These are phyloP conservation scores for Peniophora sp. DNA, from an alignment of 1,284 basidiomycete species.

Conservation along the genomic window DNA sequence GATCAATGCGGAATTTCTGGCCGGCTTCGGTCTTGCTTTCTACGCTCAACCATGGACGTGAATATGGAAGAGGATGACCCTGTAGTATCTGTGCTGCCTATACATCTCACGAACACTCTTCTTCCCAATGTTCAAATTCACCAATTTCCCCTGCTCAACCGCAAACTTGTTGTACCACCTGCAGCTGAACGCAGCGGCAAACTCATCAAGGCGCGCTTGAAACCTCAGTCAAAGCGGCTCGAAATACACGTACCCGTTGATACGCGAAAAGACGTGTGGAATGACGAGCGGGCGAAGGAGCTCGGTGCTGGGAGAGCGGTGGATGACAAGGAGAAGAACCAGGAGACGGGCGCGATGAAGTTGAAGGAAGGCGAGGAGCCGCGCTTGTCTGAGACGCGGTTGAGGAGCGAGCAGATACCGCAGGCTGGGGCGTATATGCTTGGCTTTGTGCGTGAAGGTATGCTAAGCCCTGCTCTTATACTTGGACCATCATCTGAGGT, in stretches of 20 bases:
- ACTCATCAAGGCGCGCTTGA: slow-evolving; percentile 63
- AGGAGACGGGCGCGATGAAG: slow-evolving; percentile 41
- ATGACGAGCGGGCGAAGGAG: slow-evolving; percentile 53
- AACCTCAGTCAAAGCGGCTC: slow-evolving; percentile 49
- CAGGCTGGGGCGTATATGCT: slow-evolving; percentile 62
- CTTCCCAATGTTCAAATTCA: slow-evolving; percentile 62
- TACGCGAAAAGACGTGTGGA: slow-evolving; percentile 72
- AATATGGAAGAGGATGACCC: slow-evolving; percentile 35
- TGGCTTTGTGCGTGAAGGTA: slow-evolving; percentile 66
- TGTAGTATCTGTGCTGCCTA: slow-evolving; percentile 56
- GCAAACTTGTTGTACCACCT: slow-evolving; percentile 67
- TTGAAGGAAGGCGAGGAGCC: slow-evolving; percentile 43
- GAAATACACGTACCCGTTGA: slow-evolving; percentile 76
- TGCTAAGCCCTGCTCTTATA: slow-evolving; percentile 11
- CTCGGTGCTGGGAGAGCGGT: slow-evolving; percentile 55
- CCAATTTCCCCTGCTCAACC: slow-evolving; percentile 68
- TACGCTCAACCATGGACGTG: no score
- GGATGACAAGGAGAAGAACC: slow-evolving; percentile 70
- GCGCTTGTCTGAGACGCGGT: slow-evolving; percentile 55
- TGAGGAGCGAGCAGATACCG: slow-evolving; percentile 63
- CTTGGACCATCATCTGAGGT: slow-evolving; percentile 1
- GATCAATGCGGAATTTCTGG: no score
- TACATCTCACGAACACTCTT: slow-evolving; percentile 58
- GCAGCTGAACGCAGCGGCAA: slow-evolving; percentile 66
- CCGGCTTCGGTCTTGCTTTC: no score